Evolutionary conservation across 805 yeast species (phyloP), one percentile per base, ranked within the genome.

Genomic region (Allodekkera sacchari): DNA sequence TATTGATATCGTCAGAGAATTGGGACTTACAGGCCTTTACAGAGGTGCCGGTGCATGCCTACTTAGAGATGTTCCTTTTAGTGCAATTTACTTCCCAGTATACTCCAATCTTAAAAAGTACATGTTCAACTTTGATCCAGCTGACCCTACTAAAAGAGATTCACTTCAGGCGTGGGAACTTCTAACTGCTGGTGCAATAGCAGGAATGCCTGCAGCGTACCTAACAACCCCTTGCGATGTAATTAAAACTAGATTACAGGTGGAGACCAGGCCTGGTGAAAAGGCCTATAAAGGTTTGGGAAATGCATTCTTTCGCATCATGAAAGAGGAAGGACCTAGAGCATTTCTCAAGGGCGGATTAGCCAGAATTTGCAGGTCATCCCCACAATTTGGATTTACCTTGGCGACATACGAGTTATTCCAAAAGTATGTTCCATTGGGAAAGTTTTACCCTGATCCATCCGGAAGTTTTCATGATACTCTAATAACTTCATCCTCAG

Each of bases 141-240:
- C 61, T 29, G 73, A 72, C 48, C 68, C 74, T 18, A 67, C 66
- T 34, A 71, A 76, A 45, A 66, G 71, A 44, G 67, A 63, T 28
- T 66, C 70, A 39, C 71, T 88, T 38, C 75, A 74, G 40, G 74
- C 94, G 18, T 78, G 89, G 81, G 95, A 89, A 58, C 64, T 92
- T 42, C 70, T 89, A 38, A 55, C 74, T 4, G 74, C 94, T 38
- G 98, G 98, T 57, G 96, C 95, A 8, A 54, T 88, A 41, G 97
- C 98, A 10, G 98, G 97, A 53, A 85, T 94, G 65, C 98, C 98
- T 7, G 94, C 97, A 19, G 97, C 97, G 8, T 89, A 82, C 56
- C 64, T 88, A 43, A 89, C 98, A 2, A 89, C 98, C 0, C 98
- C 98, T 2, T 87, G 85, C 50, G 98, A 89, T 65, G 97, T 89